Conservation (phyloP, 768 basidiomycete species). For the Lanmaoa pseudosensibilis region DNA sequence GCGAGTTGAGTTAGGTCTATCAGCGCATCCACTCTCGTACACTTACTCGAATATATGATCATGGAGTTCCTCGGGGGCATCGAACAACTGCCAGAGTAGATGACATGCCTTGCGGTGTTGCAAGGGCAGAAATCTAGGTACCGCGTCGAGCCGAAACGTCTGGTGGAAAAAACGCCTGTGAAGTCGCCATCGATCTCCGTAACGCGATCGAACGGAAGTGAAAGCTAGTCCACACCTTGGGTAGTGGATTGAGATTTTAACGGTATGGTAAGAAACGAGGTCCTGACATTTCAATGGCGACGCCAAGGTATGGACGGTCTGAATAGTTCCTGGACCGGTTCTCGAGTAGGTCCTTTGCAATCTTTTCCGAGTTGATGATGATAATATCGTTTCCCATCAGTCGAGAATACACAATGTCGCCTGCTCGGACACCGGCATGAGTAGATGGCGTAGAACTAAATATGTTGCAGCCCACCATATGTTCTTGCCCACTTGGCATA, state of each 20-base stretch:
- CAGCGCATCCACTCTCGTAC: not conserved
- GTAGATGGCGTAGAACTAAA: too few species aligned
- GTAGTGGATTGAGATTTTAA: not conserved
- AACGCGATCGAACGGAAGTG: not conserved
- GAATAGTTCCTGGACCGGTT: too few species aligned
- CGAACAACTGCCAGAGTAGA: conserved; percentile 1
- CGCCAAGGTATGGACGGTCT: not conserved
- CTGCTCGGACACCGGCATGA: too few species aligned
- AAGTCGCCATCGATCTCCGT: conserved; percentile 13
- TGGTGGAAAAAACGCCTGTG: conserved; percentile 15
- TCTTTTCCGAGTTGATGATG: too few species aligned
- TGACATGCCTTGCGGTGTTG: conserved; percentile 4
- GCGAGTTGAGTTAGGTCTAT: too few species aligned
- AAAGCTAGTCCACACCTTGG: conserved; percentile 1
- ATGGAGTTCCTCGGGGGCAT: not conserved
- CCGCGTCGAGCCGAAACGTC: not conserved
- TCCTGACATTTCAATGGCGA: not conserved
- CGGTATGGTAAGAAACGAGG: not conserved
- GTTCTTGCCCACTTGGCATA: too few species aligned
- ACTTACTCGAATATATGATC: too few species aligned
- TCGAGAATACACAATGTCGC: too few species aligned
- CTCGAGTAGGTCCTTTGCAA: conserved; percentile 3
- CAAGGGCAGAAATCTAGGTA: not conserved
- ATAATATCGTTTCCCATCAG: conserved; percentile 1
- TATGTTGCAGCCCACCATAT: too few species aligned